Evolutionary conservation across 805 yeast genomes (phyloP), one percentile per base, ranked within the genome.

Genomic region (Komagataella phaffii): DNA sequence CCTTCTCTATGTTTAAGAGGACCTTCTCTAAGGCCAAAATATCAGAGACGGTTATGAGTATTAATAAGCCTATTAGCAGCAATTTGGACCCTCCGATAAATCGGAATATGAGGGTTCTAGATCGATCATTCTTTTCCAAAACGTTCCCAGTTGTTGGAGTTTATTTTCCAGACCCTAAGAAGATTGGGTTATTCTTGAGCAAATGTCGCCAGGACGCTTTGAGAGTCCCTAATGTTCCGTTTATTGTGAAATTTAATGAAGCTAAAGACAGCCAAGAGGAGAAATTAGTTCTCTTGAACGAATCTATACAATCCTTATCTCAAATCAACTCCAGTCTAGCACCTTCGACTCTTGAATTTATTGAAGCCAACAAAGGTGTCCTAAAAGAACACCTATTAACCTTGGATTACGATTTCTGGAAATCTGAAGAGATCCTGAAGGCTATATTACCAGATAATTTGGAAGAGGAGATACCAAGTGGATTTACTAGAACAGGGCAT

Each of bases 401-500:
- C 0, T 65, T 93, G 50, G 83, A 73, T 55, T 93, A 93, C 63
- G 74, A 79, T 49, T 87, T 79, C 64, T 93, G 98, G 98, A 81
- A 80, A 57, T 74, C 90, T 0, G 99, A 95, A 52, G 96, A 93
- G 58, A 84, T 93, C 14, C 70, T 93, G 44, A 71, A 73, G 47
- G 77, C 96, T 0, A 77, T 89, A 3, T 65, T 93, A 47, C 99
- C 99, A 0, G 83, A 77, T 47, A 72, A 80, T 17, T 64, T 80
- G 18, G 66, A 79, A 6, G 82, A 77, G 46, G 96, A 88, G 52
- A 72, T 84, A 7, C 99, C 99, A 0, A 74, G 93, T 1, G 95
- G 98, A 0, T 93, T 86, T 64, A 87, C 98, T 1, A 80, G 81
- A 44, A 95, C 95, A 0, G 99, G 99, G 0, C 98, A 93, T 67